phyloP scores from a whole-genome alignment of 139 green algal species.

The Coelastrella sp. region DNA sequence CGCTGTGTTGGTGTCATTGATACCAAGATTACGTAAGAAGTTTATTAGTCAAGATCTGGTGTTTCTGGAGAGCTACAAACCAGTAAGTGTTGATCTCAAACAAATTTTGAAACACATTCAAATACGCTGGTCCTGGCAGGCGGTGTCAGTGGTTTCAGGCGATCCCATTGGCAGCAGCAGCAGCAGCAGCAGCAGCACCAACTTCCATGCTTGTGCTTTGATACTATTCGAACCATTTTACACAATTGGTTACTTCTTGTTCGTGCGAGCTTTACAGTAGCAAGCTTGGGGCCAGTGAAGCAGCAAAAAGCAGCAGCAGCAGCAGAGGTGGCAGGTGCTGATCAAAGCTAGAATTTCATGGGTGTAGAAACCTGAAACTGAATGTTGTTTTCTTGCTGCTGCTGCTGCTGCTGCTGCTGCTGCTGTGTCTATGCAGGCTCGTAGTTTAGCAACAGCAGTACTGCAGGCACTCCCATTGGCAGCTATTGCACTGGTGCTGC shows the following conservation, averaged over 20 bases:
- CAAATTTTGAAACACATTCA: too few relatives aligned
- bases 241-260: too few relatives aligned
- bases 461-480: slow-evolving; percentile 26
- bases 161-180: background rate
- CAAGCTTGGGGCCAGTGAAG: background rate
- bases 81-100: background rate
- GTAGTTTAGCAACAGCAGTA: background rate
- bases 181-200: background rate
- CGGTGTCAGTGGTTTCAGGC: too few relatives aligned
- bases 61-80: slow-evolving; percentile 48
- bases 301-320: background rate
- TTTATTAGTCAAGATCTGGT: slow-evolving; percentile 37
- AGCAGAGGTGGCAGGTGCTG: background rate
- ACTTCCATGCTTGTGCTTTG: background rate
- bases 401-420: slow-evolving; percentile 18
- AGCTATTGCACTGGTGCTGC: slow-evolving; percentile 15
- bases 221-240: background rate
- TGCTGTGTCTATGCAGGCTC: slow-evolving; percentile 14
- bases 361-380: too few relatives aligned
- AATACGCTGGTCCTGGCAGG: too few relatives aligned
- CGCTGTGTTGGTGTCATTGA: background rate
- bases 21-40: background rate
- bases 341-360: too few relatives aligned
- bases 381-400: too few relatives aligned
- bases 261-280: background rate